These are phyloP conservation scores for Metschnikowia chrysomelidarum DNA, from an alignment of 805 yeast species.

Conservation along the genomic window DNA sequence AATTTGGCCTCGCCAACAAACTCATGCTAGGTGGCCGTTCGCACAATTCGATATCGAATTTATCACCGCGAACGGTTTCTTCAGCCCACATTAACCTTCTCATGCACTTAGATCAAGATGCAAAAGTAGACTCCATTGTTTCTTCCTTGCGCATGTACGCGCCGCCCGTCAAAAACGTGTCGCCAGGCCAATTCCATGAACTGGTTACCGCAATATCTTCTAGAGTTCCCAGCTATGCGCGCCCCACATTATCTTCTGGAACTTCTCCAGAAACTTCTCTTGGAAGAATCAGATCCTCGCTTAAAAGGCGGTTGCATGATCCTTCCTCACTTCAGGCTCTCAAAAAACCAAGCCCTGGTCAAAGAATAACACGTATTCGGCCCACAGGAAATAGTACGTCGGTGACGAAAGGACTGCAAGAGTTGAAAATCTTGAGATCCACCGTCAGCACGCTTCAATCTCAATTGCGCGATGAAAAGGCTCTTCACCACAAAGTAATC, in stretches of 20 bases:
- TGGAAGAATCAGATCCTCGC: no score
- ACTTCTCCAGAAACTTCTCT: no score
- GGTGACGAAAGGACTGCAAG: background rate
- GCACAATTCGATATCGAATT: constrained; percentile 26
- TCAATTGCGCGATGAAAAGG: constrained; percentile 1
- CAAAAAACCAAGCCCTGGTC: no score
- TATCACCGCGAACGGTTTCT: constrained; percentile 22
- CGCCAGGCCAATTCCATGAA: background rate
- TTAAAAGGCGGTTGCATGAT: no score
- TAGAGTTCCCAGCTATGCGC: constrained; percentile 29
- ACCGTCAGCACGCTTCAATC: background rate
- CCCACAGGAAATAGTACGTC: no score
- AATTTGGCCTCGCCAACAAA: constrained; percentile 26
- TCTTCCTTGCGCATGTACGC: constrained; percentile 28
- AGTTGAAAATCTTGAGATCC: background rate
- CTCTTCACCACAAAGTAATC: background rate
- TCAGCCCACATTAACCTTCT: constrained; percentile 20
- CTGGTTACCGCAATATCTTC: background rate
- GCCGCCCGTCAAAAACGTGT: constrained; percentile 21
- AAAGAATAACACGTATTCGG: no score
- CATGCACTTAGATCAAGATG: constrained; percentile 28
- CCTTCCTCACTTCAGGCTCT: no score
- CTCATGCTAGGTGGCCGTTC: constrained; percentile 22
- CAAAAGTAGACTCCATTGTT: constrained; percentile 24
- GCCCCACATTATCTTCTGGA: constrained; percentile 33